Conservation (phyloP, 345 rosid species). For the Microthlaspi erraticum region DNA sequence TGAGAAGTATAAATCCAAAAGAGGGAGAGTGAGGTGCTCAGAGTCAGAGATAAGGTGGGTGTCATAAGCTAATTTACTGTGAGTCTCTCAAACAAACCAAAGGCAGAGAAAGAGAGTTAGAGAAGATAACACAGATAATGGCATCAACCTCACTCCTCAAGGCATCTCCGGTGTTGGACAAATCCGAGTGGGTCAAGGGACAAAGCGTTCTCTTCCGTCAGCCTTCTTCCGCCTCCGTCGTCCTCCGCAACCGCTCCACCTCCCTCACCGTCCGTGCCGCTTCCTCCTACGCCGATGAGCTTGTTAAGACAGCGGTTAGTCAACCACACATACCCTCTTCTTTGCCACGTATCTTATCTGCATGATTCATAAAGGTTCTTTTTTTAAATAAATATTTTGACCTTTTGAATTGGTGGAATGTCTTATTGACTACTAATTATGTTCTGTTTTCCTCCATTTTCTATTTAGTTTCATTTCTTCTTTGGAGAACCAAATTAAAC, state of each 20-base stretch:
- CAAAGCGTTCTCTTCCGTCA: slow-evolving; percentile 64
- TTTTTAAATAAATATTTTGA: background rate
- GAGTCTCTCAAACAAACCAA: slow-evolving; percentile 38
- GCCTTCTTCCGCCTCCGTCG: slow-evolving; percentile 59
- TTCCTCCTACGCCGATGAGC: slow-evolving; percentile 94
- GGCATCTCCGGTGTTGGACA: slow-evolving; percentile 80
- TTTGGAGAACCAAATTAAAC: background rate
- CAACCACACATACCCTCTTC: background rate
- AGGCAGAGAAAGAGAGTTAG: slow-evolving; percentile 22
- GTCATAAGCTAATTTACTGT: slow-evolving; percentile 36
- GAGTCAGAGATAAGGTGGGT: slow-evolving; percentile 44
- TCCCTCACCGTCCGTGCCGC: slow-evolving; percentile 71
- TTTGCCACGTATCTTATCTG: slow-evolving; percentile 30
- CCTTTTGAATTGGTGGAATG: background rate
- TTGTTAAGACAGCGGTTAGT: slow-evolving; percentile 92
- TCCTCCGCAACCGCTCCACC: slow-evolving; percentile 54
- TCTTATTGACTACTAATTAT: background rate
- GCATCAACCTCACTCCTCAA: slow-evolving; percentile 88
- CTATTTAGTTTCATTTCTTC: background rate
- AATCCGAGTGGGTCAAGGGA: slow-evolving; percentile 84
- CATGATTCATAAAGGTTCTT: slow-evolving; percentile 21
- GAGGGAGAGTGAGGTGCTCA: slow-evolving; percentile 40
- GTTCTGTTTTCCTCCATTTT: slow-evolving; percentile 11
- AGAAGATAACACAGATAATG: slow-evolving; percentile 50
- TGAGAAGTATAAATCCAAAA: slow-evolving; percentile 55